Conservation (phyloP, 2,329 filamentous ascomycete genomes). For the Lachnellula willkommii region DNA sequence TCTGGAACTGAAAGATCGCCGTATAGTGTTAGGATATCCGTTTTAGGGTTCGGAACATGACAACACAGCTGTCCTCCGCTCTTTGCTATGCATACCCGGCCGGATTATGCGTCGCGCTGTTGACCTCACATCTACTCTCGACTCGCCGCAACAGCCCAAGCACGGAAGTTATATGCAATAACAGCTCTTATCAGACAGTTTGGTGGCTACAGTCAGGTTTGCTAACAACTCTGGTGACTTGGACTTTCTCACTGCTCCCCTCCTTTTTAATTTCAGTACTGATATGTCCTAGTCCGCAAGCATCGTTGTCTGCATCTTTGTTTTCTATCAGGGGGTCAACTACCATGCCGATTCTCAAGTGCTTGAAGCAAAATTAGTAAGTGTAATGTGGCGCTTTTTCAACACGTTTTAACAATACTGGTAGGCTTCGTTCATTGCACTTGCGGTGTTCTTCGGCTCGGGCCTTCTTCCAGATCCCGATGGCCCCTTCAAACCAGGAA, state of each 20-base stretch:
- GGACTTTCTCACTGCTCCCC: too few species aligned
- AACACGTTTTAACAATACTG: not conserved
- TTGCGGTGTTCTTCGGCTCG: not conserved
- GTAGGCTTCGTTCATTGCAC: not conserved
- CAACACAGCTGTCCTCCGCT: not conserved
- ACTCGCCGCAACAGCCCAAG: not conserved
- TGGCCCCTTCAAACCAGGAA: not conserved
- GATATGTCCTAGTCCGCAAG: not conserved
- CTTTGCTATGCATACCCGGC: not conserved
- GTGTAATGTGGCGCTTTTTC: not conserved
- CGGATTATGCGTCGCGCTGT: not conserved
- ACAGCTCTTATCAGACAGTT: not conserved
- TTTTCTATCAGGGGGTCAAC: not conserved
- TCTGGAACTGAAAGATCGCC: too few species aligned
- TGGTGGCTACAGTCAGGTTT: not conserved
- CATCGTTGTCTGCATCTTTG: not conserved
- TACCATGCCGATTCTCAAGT: not conserved
- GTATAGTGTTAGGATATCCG: not conserved
- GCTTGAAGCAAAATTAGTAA: not conserved
- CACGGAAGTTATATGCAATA: not conserved
- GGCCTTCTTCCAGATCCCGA: constrained; percentile 6
- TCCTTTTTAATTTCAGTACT: too few species aligned
- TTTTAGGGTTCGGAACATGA: not conserved
- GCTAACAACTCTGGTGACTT: too few species aligned
- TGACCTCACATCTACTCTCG: not conserved